These are phyloP conservation scores for Multifurca ochricompacta DNA, from an alignment of 768 basidiomycete species.

Conservation along the genomic window DNA sequence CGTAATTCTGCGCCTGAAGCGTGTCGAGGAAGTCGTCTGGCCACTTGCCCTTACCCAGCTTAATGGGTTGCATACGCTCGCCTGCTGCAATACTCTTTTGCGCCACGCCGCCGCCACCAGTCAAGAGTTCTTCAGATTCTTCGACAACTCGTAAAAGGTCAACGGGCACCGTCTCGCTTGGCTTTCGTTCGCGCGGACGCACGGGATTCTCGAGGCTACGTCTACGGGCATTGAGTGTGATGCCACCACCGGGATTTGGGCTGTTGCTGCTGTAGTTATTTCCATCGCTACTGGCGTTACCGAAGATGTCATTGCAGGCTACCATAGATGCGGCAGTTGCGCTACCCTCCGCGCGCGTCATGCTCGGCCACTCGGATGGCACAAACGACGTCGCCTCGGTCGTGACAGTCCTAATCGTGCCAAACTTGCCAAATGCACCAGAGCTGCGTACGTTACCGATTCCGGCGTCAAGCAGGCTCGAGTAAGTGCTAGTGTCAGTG, in stretches of 20 bases:
- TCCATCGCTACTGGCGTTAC: slow-evolving; percentile 4
- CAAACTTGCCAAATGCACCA: slow-evolving; percentile 51
- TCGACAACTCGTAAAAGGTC: slow-evolving; percentile 66
- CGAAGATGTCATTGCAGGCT: slow-evolving; percentile 36
- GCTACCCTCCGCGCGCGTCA: slow-evolving; percentile 58
- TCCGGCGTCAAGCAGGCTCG: slow-evolving; percentile 49
- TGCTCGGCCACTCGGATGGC: slow-evolving; percentile 50
- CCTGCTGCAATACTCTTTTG: slow-evolving; percentile 28
- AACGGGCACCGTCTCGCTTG: slow-evolving; percentile 52
- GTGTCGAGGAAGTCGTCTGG: slow-evolving; percentile 72
- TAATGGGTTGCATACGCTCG: slow-evolving; percentile 35
- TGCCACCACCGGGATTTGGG: not conserved
- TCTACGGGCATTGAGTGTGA: not conserved
- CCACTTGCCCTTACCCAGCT: slow-evolving; percentile 74
- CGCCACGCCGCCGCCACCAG: slow-evolving; percentile 22
- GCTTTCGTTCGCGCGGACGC: slow-evolving; percentile 44
- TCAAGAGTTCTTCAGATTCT: slow-evolving; percentile 45
- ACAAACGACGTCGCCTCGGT: slow-evolving; percentile 67
- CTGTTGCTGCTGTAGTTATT: not conserved
- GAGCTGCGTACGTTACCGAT: slow-evolving; percentile 30
- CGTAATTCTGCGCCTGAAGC: slow-evolving; percentile 31
- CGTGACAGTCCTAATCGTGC: slow-evolving; percentile 73
- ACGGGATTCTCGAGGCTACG: slow-evolving; percentile 23
- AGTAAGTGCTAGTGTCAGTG: slow-evolving; percentile 49
- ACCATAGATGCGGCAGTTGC: slow-evolving; percentile 35